Conservation (phyloP, 2,329 filamentous ascomycete genomes). For the Uncinocarpus reesii region DNA sequence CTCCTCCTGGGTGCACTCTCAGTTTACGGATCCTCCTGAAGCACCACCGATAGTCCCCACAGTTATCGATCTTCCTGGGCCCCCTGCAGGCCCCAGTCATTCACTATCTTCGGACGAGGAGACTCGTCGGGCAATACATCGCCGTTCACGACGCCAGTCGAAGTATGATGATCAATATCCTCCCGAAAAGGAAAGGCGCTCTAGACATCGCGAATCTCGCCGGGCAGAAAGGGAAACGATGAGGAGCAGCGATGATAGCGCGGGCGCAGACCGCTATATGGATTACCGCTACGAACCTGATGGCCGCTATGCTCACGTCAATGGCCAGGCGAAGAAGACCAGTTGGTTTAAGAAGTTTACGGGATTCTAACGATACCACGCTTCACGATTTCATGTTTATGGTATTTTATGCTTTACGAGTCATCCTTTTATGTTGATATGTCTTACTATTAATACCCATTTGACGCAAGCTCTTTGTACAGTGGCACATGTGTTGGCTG, state of each 20-base stretch:
- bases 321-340: constrained; percentile 28
- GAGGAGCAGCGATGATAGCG: constrained; percentile 35
- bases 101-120: constrained; percentile 38
- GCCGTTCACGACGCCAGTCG: constrained; percentile 31
- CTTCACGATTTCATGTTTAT: background rate
- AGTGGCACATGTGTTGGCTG: too few relatives aligned
- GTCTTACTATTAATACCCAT: too few relatives aligned
- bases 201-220: constrained; percentile 25
- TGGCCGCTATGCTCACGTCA: constrained; percentile 17
- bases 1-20: constrained; percentile 42
- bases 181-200: constrained; percentile 31
- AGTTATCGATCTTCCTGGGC: constrained; percentile 34
- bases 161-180: constrained; percentile 33
- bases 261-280: constrained; percentile 32
- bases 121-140: constrained; percentile 29
- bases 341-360: constrained; percentile 39
- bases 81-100: constrained; percentile 24
- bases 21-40: constrained; percentile 40
- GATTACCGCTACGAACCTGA: constrained; percentile 19
- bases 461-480: too few relatives aligned
- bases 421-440: background rate
- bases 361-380: constrained; percentile 21
- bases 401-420: background rate
- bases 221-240: constrained; percentile 25
- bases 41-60: constrained; percentile 39